Evolutionary conservation across 1,139 yeast genomes (phyloP), one percentile per base, ranked within the genome.

Genomic region (Hemisphaericaspora xylofermentans): DNA sequence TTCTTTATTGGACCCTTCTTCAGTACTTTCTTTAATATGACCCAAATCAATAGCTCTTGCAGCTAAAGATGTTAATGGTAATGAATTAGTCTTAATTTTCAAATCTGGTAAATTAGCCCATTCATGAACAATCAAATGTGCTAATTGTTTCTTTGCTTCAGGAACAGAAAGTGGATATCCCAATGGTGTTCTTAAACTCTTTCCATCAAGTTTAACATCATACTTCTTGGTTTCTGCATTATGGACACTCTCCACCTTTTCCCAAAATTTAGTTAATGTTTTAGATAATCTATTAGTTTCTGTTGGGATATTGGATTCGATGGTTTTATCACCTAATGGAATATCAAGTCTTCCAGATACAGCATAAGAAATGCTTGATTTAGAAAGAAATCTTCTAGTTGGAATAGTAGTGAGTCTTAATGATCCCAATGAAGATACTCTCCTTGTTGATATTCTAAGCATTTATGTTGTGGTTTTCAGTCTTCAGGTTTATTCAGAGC

Each of bases 51-150:
- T 80, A 10, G 95, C 88, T 48, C 98, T 74, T 1, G 97, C 82
- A 1, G 87, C 84, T 40, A 93, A 63, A 0, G 96, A 88, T 0
- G 98, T 93, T 45, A 93, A 66, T 2, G 98, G 98, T 38, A 93
- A 72, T 18, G 88, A 71, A 57, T 85, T 86, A 25, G 93, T 84
- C 58, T 86, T 87, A 53, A 91, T 78, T 48, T 84, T 79, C 48
- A 84, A 71, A 43, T 77, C 75, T 1, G 95, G 80, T 44, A 93
- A 67, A 39, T 78, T 76, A 41, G 81, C 74, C 98, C 98, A 94
- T 65, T 93, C 99, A 56, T 88, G 89, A 33, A 82, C 82, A 32
- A 94, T 69, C 56, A 91, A 64, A 51, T 82, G 73, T 0, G 97
- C 96, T 49, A 93, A 68, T 17, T 78, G 63, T 35, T 74, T 67